phyloP scores from a whole-genome alignment of 2,329 filamentous ascomycete species.

The Cordyceps cateniannulata region DNA sequence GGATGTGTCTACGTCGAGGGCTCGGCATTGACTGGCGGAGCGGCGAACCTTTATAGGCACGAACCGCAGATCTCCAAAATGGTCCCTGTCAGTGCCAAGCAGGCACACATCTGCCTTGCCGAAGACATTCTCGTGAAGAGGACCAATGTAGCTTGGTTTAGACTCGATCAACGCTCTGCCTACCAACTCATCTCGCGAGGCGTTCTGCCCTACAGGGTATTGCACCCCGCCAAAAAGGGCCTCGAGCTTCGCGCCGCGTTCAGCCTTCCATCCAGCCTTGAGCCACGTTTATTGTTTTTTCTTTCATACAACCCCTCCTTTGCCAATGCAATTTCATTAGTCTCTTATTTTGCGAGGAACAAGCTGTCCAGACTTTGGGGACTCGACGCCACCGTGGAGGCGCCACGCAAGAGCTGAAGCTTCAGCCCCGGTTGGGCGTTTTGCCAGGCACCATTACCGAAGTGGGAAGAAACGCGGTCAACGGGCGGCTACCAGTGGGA shows the following conservation, averaged over 20 bases:
- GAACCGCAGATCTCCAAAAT: neutral
- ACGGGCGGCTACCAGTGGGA: neutral
- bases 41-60: neutral
- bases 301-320: neutral
- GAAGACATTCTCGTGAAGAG: neutral
- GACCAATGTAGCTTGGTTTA: neutral
- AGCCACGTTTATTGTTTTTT: neutral
- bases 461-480: conserved; percentile 3
- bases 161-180: too few species aligned
- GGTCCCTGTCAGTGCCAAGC: neutral
- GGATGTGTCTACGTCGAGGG: too few species aligned
- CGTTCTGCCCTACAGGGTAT: neutral
- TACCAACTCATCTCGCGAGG: neutral
- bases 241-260: neutral
- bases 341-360: neutral
- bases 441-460: neutral
- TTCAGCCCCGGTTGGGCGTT: conserved; percentile 1
- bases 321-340: neutral
- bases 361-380: neutral
- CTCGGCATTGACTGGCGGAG: neutral
- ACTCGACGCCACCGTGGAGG: neutral
- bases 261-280: conserved; percentile 3
- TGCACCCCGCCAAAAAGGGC: neutral
- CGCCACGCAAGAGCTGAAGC: conserved; percentile 5
- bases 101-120: neutral